Percentiles rank a stretch among this genome's conserved stretches.
Evolutionary conservation across 129 eudicot species (phyloP).

Genomic region (Oenanthe sinensis): DNA sequence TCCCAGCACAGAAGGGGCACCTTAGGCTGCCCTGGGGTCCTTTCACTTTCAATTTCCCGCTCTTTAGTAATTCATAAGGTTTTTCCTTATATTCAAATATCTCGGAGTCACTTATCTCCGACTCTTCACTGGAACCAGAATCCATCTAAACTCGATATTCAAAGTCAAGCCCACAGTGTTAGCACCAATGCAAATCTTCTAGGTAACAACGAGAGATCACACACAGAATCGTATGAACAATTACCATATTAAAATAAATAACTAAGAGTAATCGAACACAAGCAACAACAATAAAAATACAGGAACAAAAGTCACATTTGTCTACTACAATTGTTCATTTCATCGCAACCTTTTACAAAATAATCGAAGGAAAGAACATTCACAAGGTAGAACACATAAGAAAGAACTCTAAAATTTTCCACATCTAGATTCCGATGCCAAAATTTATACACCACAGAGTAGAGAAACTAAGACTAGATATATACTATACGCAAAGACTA

Average conservation of each 20-base stretch:
- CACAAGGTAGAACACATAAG: neutral
- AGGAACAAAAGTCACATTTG: neutral
- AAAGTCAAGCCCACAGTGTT: neutral
- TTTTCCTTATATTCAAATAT: slow-evolving; percentile 58
- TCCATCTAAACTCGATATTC: slow-evolving; percentile 42
- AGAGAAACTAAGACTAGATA: neutral
- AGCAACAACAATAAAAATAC: neutral
- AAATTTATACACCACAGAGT: neutral
- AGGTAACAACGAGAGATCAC: neutral
- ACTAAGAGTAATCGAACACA: neutral
- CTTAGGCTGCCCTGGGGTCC: slow-evolving; percentile 59
- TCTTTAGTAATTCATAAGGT: slow-evolving; percentile 50
- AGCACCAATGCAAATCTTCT: neutral
- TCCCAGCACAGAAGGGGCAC: slow-evolving; percentile 96
- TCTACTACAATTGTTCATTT: neutral
- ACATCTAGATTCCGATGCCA: neutral
- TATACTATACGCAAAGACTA: neutral
- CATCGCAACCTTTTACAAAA: neutral
- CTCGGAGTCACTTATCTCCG: slow-evolving; percentile 93
- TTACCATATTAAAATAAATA: neutral
- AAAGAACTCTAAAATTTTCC: neutral
- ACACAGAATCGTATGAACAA: neutral
- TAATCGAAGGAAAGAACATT: neutral
- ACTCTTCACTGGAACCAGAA: slow-evolving; percentile 61
- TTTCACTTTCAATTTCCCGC: slow-evolving; percentile 55